Percentiles rank a stretch among this genome's conserved stretches.
Conservation (phyloP, 176 grass and related monocot genomes). For the maize (Zea mays) region DNA sequence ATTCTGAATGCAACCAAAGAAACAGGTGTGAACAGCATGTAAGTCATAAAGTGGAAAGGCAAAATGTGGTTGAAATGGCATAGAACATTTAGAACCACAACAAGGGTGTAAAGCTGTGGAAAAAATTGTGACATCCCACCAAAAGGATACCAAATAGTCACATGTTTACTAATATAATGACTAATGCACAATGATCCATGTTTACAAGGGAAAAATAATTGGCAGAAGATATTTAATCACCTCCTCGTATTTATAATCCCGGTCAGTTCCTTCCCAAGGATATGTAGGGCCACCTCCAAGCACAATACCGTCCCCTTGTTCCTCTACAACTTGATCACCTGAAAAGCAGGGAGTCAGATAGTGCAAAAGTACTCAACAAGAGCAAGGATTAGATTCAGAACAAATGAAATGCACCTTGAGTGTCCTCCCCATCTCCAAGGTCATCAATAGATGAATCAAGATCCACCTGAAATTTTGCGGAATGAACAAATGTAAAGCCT, state of each 20-base stretch:
- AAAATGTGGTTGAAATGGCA: background rate
- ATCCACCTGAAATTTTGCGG: constrained; percentile 61
- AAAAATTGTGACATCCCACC: background rate
- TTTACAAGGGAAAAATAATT: background rate
- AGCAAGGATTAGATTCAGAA: constrained; percentile 12
- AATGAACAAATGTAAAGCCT: constrained; percentile 8
- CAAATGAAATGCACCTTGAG: constrained; percentile 29
- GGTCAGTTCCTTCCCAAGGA: constrained; percentile 69
- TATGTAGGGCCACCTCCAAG: constrained; percentile 46
- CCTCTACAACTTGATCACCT: constrained; percentile 60
- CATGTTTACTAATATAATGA: background rate
- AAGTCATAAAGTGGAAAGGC: background rate
- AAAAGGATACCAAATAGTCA: background rate
- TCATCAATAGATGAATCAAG: constrained; percentile 44
- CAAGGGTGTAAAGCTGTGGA: background rate
- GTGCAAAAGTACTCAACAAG: background rate
- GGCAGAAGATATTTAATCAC: constrained; percentile 8
- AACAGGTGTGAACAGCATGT: background rate
- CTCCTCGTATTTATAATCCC: constrained; percentile 74
- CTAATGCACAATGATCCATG: background rate
- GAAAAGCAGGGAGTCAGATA: background rate
- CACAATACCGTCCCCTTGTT: constrained; percentile 59
- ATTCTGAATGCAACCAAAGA: background rate
- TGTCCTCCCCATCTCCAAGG: constrained; percentile 51
- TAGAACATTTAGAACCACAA: background rate